Percentiles rank a stretch among this genome's conserved stretches.
Evolutionary conservation across 176 grass and related monocot genomes (phyloP).

Genomic region (Thalia dealbata): DNA sequence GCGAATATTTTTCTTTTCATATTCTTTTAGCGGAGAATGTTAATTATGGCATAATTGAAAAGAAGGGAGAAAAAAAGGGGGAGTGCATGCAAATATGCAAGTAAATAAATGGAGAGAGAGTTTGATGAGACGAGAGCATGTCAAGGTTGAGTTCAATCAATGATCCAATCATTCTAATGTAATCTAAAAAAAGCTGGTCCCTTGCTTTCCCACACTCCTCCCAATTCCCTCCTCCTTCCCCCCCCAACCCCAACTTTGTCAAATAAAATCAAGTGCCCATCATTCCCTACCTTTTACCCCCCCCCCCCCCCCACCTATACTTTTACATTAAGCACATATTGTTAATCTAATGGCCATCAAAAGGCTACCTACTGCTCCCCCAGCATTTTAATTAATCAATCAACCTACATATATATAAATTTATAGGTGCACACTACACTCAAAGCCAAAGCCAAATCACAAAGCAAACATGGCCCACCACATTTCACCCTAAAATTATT

Average conservation of each 20-base stretch:
- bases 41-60: too few species aligned
- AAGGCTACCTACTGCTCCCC: background rate
- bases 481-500: too few species aligned
- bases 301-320: background rate
- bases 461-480: too few species aligned
- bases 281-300: background rate
- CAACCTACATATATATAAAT: too few species aligned
- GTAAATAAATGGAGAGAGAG: background rate
- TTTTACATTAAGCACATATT: background rate
- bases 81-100: background rate
- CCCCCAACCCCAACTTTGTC: too few species aligned
- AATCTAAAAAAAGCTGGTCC: conserved; percentile 8
- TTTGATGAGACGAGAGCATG: background rate
- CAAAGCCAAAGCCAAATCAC: too few species aligned
- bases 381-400: too few species aligned
- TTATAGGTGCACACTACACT: too few species aligned
- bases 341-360: background rate
- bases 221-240: background rate
- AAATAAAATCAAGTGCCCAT: background rate
- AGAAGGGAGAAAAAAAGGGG: background rate
- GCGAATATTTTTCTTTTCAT: too few species aligned
- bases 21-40: too few species aligned
- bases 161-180: conserved; percentile 11
- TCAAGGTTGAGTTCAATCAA: background rate
- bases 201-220: background rate